Evolutionary conservation across 2,329 filamentous ascomycete species (phyloP).

Genomic region (Colletotrichum truncatum): DNA sequence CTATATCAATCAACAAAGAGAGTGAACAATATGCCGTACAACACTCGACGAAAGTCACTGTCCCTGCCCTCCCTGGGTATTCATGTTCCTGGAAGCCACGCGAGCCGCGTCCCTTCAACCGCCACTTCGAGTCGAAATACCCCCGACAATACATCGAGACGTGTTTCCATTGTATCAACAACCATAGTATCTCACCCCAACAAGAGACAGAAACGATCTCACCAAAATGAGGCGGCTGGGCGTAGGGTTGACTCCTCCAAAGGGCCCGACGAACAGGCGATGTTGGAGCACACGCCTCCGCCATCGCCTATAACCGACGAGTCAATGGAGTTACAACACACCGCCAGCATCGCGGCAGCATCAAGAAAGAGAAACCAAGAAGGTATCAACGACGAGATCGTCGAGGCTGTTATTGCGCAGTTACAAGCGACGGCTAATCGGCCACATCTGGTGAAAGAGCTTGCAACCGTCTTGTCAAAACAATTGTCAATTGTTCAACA

Average conservation of each 20-base stretch:
- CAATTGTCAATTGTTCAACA: slow-evolving; percentile 87
- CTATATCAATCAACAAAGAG: too few species aligned
- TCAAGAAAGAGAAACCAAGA: slow-evolving; percentile 66
- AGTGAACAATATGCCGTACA: slow-evolving; percentile 87
- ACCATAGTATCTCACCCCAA: slow-evolving; percentile 49
- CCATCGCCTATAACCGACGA: slow-evolving; percentile 42
- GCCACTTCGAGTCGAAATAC: slow-evolving; percentile 42
- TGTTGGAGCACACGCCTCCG: slow-evolving; percentile 76
- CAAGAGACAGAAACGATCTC: slow-evolving; percentile 84
- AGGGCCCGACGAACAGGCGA: slow-evolving; percentile 44
- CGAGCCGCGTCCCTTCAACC: slow-evolving; percentile 64
- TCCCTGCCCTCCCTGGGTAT: slow-evolving; percentile 94
- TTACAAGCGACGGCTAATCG: slow-evolving; percentile 90
- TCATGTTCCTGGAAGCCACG: slow-evolving; percentile 77
- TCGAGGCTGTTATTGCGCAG: slow-evolving; percentile 88
- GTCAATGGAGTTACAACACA: neutral
- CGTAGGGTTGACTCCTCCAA: neutral
- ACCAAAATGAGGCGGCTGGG: slow-evolving; percentile 58
- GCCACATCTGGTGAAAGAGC: slow-evolving; percentile 93
- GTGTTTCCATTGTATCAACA: neutral
- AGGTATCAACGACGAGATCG: slow-evolving; percentile 93
- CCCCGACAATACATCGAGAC: slow-evolving; percentile 31
- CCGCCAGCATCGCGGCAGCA: neutral
- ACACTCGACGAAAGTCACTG: slow-evolving; percentile 95
- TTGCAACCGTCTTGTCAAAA: slow-evolving; percentile 81